A percentile compares a stretch with the other conserved stretches of the same genome.
These are phyloP conservation scores for Globisporangium nagaii DNA, from an alignment of 352 stramenopile genomes.

Conservation along the genomic window DNA sequence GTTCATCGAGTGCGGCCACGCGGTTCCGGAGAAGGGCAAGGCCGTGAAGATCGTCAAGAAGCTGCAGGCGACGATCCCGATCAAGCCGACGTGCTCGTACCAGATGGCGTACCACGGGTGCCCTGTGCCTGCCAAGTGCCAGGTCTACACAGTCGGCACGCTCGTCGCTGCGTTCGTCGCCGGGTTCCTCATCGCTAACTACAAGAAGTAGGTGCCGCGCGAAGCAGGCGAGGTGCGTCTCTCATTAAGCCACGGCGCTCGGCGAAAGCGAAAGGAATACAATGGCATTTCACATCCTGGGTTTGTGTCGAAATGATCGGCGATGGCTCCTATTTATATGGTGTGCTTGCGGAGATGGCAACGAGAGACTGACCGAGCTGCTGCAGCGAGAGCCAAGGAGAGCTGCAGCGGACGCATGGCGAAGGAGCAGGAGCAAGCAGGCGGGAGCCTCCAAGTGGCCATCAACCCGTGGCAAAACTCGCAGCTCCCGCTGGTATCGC, in stretches of 20 bases:
- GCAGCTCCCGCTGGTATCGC: background rate
- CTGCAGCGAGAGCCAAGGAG: background rate
- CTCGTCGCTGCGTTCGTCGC: constrained; percentile 53
- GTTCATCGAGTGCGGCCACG: constrained; percentile 66
- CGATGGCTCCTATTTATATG: too few species aligned
- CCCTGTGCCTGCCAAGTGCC: constrained; percentile 63
- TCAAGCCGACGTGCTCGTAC: constrained; percentile 43
- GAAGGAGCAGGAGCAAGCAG: background rate
- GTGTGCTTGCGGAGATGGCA: too few species aligned
- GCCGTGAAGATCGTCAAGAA: constrained; percentile 53
- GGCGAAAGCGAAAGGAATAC: too few species aligned
- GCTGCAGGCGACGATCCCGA: constrained; percentile 40
- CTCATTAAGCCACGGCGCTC: too few species aligned
- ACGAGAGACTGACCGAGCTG: background rate
- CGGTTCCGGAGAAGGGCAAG: constrained; percentile 47
- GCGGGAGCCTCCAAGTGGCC: background rate
- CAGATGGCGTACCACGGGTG: constrained; percentile 43
- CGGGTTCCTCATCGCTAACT: constrained; percentile 44
- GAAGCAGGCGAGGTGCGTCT: background rate
- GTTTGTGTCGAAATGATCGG: too few species aligned
- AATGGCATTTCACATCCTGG: too few species aligned
- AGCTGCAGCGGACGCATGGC: background rate
- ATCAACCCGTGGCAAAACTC: constrained; percentile 1
- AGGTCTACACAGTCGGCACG: constrained; percentile 56
- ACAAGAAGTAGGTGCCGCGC: constrained; percentile 35